A percentile compares a stretch with the other conserved stretches of the same genome.
Evolutionary conservation across 2,329 filamentous ascomycete species (phyloP).

Genomic region (Stemphylium beticola): DNA sequence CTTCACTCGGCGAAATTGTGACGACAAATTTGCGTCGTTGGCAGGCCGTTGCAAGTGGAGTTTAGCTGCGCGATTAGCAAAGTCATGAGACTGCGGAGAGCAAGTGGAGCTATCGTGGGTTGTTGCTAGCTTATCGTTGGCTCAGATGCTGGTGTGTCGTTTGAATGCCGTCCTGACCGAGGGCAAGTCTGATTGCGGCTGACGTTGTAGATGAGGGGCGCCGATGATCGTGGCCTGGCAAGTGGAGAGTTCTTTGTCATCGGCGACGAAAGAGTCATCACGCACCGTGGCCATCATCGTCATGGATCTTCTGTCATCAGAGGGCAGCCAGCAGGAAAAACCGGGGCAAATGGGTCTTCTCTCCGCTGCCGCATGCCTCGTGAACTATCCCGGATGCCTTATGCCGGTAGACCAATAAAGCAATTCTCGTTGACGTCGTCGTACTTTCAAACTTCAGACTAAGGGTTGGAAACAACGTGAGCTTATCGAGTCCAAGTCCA

Average conservation of each 20-base stretch:
- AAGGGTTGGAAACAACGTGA: not conserved
- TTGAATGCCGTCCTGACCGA: constrained; percentile 13
- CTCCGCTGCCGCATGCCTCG: not conserved
- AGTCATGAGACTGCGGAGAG: constrained; percentile 18
- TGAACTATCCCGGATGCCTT: not conserved
- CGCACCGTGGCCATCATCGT: constrained; percentile 1
- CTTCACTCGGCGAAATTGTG: constrained; percentile 13
- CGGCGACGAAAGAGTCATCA: not conserved
- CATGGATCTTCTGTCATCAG: not conserved
- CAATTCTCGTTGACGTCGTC: constrained; percentile 2
- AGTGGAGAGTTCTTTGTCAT: not conserved
- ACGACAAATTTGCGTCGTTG: constrained; percentile 3
- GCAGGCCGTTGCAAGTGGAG: too few species aligned
- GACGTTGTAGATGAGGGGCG: constrained; percentile 6
- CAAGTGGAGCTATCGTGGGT: constrained; percentile 18
- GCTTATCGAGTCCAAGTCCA: not conserved
- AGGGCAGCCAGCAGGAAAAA: not conserved
- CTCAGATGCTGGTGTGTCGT: constrained; percentile 1
- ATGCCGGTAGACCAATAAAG: constrained; percentile 3
- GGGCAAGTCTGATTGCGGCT: constrained; percentile 12
- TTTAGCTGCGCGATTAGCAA: not conserved
- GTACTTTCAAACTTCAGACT: not conserved
- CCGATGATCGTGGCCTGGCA: not conserved
- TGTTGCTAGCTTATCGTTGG: constrained; percentile 14
- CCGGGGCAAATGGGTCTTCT: not conserved